phyloP scores from a whole-genome alignment of 2,329 filamentous ascomycete genomes.

The Trichoderma polysporum region DNA sequence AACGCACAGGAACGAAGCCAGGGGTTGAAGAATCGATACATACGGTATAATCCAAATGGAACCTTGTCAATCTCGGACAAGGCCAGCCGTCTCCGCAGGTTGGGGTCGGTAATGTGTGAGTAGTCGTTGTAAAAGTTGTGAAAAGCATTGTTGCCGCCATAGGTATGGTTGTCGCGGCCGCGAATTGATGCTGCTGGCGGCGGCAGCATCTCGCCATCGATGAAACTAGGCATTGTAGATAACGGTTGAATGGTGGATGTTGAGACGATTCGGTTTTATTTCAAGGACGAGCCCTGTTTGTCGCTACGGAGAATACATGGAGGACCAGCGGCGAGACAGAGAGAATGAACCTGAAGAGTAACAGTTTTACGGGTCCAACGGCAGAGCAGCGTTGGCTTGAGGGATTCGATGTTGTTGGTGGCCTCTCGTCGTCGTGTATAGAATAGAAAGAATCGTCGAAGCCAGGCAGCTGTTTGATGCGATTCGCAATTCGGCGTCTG shows the following conservation, averaged over 20 bases:
- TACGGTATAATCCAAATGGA: constrained; percentile 70
- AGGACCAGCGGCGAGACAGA: neutral
- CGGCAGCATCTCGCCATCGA: constrained; percentile 43
- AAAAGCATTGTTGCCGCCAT: constrained; percentile 67
- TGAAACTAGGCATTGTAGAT: constrained; percentile 32
- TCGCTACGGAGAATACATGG: constrained; percentile 21
- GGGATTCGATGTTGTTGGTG: neutral
- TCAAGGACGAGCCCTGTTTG: constrained; percentile 22
- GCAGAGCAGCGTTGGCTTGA: neutral
- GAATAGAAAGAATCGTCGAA: neutral
- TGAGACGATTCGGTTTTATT: neutral
- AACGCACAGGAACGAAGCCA: neutral
- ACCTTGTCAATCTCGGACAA: constrained; percentile 79
- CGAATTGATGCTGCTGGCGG: constrained; percentile 38
- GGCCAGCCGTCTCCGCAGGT: constrained; percentile 71
- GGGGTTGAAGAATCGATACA: constrained; percentile 24
- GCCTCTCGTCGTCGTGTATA: neutral
- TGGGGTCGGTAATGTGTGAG: constrained; percentile 67
- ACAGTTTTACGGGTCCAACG: neutral
- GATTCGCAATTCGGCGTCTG: neutral
- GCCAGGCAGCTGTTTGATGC: neutral
- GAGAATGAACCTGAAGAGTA: neutral
- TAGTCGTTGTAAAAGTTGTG: constrained; percentile 74
- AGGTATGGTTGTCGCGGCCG: constrained; percentile 42
- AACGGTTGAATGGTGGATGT: neutral